These are phyloP conservation scores for Aspergillus asperescens DNA, from an alignment of 495 filamentous ascomycete genomes.

Conservation along the genomic window DNA sequence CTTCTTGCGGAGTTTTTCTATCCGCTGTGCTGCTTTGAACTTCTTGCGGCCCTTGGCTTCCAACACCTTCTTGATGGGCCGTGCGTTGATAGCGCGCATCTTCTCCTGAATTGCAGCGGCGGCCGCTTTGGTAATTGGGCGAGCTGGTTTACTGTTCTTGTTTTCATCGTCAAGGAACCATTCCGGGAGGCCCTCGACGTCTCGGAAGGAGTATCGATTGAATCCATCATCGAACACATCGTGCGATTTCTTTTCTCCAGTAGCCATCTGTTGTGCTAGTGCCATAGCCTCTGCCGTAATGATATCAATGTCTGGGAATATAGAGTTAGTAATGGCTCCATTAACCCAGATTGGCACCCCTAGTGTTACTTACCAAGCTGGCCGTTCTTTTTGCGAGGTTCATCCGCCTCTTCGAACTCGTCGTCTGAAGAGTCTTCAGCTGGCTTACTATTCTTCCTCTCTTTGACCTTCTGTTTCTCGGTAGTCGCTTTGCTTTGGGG, in stretches of 20 bases:
- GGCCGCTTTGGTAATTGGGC: slow-evolving; percentile 83
- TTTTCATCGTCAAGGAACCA: slow-evolving; percentile 96
- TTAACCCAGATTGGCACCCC: neutral
- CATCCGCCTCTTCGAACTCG: slow-evolving; percentile 62
- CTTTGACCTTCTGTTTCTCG: slow-evolving; percentile 36
- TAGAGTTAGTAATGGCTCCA: slow-evolving; percentile 24
- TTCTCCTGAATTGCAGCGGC: slow-evolving; percentile 95
- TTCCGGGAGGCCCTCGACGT: slow-evolving; percentile 87
- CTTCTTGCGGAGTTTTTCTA: slow-evolving; percentile 97
- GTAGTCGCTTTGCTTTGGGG: slow-evolving; percentile 16
- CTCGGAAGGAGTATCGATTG: slow-evolving; percentile 87
- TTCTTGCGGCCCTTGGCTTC: slow-evolving; percentile 96
- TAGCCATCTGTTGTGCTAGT: slow-evolving; percentile 86
- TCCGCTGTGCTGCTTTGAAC: slow-evolving; percentile 80
- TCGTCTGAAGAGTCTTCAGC: slow-evolving; percentile 46
- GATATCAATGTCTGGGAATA: slow-evolving; percentile 81
- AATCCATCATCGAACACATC: slow-evolving; percentile 86
- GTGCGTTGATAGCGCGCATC: slow-evolving; percentile 84
- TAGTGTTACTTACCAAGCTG: slow-evolving; percentile 53
- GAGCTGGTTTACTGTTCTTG: slow-evolving; percentile 74
- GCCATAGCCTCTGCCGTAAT: slow-evolving; percentile 99
- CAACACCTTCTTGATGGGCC: slow-evolving; percentile 98
- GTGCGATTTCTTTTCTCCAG: slow-evolving; percentile 68
- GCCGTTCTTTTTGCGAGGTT: slow-evolving; percentile 63
- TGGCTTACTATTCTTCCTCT: slow-evolving; percentile 50